Evolutionary conservation across 2,329 filamentous ascomycete species (phyloP).

Genomic region (Torrubiellomyces zombiae): DNA sequence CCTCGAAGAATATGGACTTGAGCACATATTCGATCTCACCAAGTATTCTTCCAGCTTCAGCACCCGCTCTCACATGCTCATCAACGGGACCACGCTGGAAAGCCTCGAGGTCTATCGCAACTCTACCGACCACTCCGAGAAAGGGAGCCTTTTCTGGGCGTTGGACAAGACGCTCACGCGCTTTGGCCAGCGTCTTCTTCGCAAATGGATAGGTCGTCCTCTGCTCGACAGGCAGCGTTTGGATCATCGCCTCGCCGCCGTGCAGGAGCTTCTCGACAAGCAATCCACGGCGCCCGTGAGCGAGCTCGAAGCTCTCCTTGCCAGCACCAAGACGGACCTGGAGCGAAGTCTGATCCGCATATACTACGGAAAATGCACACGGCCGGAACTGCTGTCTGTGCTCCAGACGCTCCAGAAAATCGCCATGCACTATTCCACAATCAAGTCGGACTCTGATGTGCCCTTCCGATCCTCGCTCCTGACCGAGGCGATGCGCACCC

Average conservation of each 20-base stretch:
- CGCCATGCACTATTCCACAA: constrained; percentile 54
- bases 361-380: constrained; percentile 90
- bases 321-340: constrained; percentile 60
- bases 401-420: constrained; percentile 76
- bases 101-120: constrained; percentile 95
- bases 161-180: constrained; percentile 82
- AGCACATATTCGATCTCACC: constrained; percentile 90
- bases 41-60: constrained; percentile 97
- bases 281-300: constrained; percentile 52
- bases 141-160: constrained; percentile 89
- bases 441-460: constrained; percentile 46
- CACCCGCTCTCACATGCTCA: constrained; percentile 81
- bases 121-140: constrained; percentile 68
- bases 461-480: constrained; percentile 60
- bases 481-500: constrained; percentile 50
- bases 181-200: constrained; percentile 71
- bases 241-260: constrained; percentile 64
- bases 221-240: constrained; percentile 60
- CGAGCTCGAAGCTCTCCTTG: constrained; percentile 55
- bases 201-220: constrained; percentile 90
- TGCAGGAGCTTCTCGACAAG: constrained; percentile 67
- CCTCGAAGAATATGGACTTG: constrained; percentile 75
- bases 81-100: constrained; percentile 87
- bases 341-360: constrained; percentile 89
- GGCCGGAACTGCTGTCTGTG: constrained; percentile 71